phyloP scores from a whole-genome alignment of 2,329 filamentous ascomycete species.

The Fusarium lateritium region DNA sequence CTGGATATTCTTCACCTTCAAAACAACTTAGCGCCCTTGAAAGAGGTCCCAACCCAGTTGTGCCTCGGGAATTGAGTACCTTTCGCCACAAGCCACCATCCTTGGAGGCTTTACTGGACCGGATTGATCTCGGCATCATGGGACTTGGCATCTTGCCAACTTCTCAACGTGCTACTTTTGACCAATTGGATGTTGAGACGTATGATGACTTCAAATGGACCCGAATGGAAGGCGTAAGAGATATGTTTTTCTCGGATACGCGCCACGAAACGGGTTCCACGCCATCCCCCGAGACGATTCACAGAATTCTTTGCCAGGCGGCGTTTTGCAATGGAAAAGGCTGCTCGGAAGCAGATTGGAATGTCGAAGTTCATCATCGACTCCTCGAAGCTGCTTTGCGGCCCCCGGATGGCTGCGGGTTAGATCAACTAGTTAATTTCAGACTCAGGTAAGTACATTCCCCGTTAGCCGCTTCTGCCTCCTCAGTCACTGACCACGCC shows the following conservation, averaged over 20 bases:
- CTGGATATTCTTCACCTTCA: constrained; percentile 18
- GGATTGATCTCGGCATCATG: constrained; percentile 9
- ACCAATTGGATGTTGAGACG: not conserved
- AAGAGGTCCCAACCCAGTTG: not conserved
- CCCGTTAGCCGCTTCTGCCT: not conserved
- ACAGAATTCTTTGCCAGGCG: constrained; percentile 24
- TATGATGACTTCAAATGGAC: constrained; percentile 31
- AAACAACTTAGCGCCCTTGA: constrained; percentile 19
- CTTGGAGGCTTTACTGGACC: constrained; percentile 18
- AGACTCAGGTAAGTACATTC: constrained; percentile 11
- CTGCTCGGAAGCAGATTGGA: constrained; percentile 20
- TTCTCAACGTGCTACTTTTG: not conserved
- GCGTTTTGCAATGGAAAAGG: constrained; percentile 9
- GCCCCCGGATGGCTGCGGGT: not conserved
- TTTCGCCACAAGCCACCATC: constrained; percentile 11
- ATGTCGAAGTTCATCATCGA: constrained; percentile 24
- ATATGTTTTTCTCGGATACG: constrained; percentile 18
- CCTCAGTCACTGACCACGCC: not conserved
- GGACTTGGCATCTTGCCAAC: constrained; percentile 15
- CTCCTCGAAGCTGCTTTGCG: constrained; percentile 23
- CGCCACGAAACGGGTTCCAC: constrained; percentile 13
- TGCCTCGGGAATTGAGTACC: constrained; percentile 6
- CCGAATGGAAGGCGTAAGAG: not conserved
- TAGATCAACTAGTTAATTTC: constrained; percentile 17
- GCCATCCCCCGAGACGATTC: constrained; percentile 1